Conservation (phyloP, 371 early-diverging fungal genomes). For the Syncephalastrum monosporum region DNA sequence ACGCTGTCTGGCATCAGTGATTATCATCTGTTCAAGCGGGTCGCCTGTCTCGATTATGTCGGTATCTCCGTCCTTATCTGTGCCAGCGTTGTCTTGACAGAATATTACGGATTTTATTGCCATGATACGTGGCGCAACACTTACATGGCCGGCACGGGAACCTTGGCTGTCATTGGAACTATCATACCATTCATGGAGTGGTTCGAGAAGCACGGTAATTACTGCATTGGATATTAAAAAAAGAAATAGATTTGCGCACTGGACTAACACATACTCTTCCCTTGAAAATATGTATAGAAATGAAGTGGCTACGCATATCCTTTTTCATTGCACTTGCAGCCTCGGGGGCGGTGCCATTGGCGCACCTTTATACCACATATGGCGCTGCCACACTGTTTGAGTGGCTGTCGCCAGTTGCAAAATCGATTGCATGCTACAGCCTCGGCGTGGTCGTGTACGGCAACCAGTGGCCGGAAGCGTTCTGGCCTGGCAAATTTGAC, state of each 20-base stretch:
- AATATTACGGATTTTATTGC: conserved; percentile 79
- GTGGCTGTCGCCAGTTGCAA: conserved; percentile 46
- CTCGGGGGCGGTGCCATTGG: conserved; percentile 63
- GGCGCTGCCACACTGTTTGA: conserved; percentile 49
- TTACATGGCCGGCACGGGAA: conserved; percentile 60
- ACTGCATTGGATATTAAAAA: neutral
- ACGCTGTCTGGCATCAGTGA: conserved; percentile 70
- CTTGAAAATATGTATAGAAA: conserved; percentile 7
- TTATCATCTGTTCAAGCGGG: conserved; percentile 45
- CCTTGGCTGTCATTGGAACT: conserved; percentile 41
- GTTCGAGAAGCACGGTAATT: conserved; percentile 42
- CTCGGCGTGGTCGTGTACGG: conserved; percentile 61
- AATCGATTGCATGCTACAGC: conserved; percentile 41
- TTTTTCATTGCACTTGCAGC: conserved; percentile 61
- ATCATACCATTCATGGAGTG: conserved; percentile 48
- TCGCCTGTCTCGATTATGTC: conserved; percentile 79
- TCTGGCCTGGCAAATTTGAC: conserved; percentile 76
- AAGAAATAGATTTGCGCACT: neutral
- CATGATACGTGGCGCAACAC: conserved; percentile 55
- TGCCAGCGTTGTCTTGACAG: conserved; percentile 59
- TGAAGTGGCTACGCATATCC: conserved; percentile 44
- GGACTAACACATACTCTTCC: neutral
- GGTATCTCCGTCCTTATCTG: conserved; percentile 78
- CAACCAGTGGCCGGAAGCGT: conserved; percentile 71
- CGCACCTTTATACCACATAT: conserved; percentile 54